Base-by-base conservation (phyloP, 345 rosid genomes). In the Eucalyptus erythrocorys region DNA sequence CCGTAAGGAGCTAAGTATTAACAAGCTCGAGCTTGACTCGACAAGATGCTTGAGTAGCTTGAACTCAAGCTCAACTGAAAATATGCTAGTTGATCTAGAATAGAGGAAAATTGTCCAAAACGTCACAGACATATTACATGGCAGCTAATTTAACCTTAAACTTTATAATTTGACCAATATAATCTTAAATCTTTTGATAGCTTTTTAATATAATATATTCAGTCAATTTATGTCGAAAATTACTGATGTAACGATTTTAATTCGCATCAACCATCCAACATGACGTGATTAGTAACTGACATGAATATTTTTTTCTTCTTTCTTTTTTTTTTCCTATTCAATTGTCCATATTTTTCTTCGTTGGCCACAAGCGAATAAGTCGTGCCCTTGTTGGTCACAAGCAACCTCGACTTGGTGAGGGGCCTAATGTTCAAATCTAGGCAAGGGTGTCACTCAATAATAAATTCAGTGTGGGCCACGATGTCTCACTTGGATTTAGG, bases 191-290 rank as follows among this genome's bases (percentile, higher is more conserved):
- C 0, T 34, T 34, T 34, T 34, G 13, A 34, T 3, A 32, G 17
- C 7, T n/a, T 15, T 66, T 66, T 10, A 4, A 32, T 14, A 0
- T 66, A 32, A 6, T 59, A 59, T 1, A 27, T 3, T 4, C 0
- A 4, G 1, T 1, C 40, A 64, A 64, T 68, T 68, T 68, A 17
- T 37, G 13, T 21, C 1, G 5, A 68, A 68, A 71, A 34, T 34
- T 3, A 11, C 0, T 34, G 0, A 68, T 0, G 1, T 19, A 7
- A 5, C 0, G 7, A 1, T 71, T 1, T 9, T 9, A 17, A 10
- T 10, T 1, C 5, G 4, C 24, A 6, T 2, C 3, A 3, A 1
- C 2, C 13, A 17, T 71, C 7, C 7, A 17, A 34, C 26, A 2
- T 34, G 4, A 2, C 26, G 17, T 1, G 12, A 9, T 3, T 16